A percentile compares a stretch with the other conserved stretches of the same genome.
These are phyloP conservation scores for Pulveroboletus ravenelii DNA, from an alignment of 768 basidiomycete species.

Conservation along the genomic window DNA sequence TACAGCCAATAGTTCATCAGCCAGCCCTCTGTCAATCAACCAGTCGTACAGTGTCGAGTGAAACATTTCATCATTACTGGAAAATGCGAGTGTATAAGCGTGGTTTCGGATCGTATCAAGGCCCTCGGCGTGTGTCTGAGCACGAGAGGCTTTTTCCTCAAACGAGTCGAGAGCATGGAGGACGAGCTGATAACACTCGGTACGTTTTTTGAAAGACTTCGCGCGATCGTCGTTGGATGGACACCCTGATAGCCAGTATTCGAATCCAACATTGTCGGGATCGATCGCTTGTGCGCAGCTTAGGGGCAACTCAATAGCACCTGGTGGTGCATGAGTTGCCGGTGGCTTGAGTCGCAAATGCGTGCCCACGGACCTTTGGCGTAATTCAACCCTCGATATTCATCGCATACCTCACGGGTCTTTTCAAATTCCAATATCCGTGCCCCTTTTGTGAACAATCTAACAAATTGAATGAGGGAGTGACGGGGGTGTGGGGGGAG, in stretches of 20 bases:
- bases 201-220: conserved; percentile 54
- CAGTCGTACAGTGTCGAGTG: conserved; percentile 94
- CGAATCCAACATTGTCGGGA: conserved; percentile 64
- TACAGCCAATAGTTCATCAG: conserved; percentile 89
- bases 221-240: conserved; percentile 56
- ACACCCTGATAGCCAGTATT: conserved; percentile 68
- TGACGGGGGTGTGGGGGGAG: background rate
- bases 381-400: conserved; percentile 82
- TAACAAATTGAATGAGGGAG: conserved; percentile 27
- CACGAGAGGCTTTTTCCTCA: conserved; percentile 54
- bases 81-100: conserved; percentile 83
- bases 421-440: conserved; percentile 79
- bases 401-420: conserved; percentile 80
- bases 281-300: conserved; percentile 79
- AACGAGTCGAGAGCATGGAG: conserved; percentile 78
- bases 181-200: conserved; percentile 76
- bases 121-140: conserved; percentile 39
- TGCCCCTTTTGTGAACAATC: conserved; percentile 86
- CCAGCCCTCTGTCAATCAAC: conserved; percentile 73
- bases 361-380: conserved; percentile 58
- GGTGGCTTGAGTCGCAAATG: background rate
- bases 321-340: conserved; percentile 34
- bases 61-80: conserved; percentile 86
- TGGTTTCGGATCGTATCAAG: conserved; percentile 72
- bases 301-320: conserved; percentile 81